Base-by-base conservation (phyloP, 441 rosid species). In the Mallotus japonicus region DNA sequence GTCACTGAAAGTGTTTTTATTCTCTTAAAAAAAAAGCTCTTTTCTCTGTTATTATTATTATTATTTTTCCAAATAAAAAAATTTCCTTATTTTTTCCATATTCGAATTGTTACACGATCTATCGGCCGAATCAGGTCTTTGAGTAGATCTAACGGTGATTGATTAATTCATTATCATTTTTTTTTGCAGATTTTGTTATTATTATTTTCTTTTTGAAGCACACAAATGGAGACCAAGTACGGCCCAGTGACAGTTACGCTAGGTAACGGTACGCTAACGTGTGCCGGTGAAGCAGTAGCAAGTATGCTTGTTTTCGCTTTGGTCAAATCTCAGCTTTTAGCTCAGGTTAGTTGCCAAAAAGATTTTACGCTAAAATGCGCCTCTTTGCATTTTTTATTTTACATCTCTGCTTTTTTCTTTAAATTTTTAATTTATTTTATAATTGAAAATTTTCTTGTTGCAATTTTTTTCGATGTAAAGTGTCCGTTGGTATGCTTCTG, bases 261-360 rank as follows among this genome's bases (percentile, higher is more conserved):
- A 49, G 42, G 62, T 75, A 75, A 80, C 78, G 66, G 73, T 44
- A 73, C 56, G 78, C 81, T 89, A 80, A 83, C 85, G 68, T 84
- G 79, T 87, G 85, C 92, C 56, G 83, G 71, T 34, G 89, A 81
- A 47, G 79, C 89, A n/a, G 69, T 86, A 14, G 77, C 78, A 40
- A 42, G 85, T 60, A 65, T 85, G 74, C 53, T 89, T 16, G 55
- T 87, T 49, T 81, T 86, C 8, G 76, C 88, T 72, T 53, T 88
- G 65, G 62, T 82, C 73, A 76, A 78, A 49, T 63, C 78, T 53
- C 83, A 72, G 54, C 81, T 85, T 70, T 64, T 78, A 19, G 75
- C 81, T 70, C 86, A 78, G 86, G 95, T 82, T 69, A 78, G 69
- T 58, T 44, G 1, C 9, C 9, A 9, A 44, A 44, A 44, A 44